Conservation (phyloP, 495 filamentous ascomycete genomes). For the Cairneyella variabilis region DNA sequence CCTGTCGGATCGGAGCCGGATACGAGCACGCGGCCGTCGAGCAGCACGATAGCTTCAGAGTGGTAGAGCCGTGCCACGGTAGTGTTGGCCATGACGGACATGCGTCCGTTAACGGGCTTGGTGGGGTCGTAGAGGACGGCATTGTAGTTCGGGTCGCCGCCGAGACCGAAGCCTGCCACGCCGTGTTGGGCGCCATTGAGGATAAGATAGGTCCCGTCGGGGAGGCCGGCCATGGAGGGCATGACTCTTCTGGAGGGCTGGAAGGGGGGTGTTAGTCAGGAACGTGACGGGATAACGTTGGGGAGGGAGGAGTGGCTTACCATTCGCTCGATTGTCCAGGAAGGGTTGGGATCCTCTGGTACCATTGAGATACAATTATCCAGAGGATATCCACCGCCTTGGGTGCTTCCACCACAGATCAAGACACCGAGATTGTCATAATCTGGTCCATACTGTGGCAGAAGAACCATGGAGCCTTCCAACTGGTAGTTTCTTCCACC, state of each 20-base stretch:
- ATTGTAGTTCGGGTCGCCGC: conserved; percentile 50
- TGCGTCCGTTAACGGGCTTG: conserved; percentile 49
- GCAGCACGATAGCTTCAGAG: conserved; percentile 60
- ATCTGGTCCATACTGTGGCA: conserved; percentile 56
- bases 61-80: conserved; percentile 62
- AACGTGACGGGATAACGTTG: too few relatives aligned
- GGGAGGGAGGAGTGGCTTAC: too few relatives aligned
- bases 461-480: conserved; percentile 53
- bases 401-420: conserved; percentile 58
- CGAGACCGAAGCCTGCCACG: conserved; percentile 60
- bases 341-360: conserved; percentile 48
- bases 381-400: conserved; percentile 44
- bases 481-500: conserved; percentile 60
- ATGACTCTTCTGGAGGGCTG: conserved; percentile 62
- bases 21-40: conserved; percentile 62
- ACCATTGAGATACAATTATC: conserved; percentile 63
- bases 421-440: conserved; percentile 49
- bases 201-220: conserved; percentile 63
- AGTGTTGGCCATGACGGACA: conserved; percentile 62
- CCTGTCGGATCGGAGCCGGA: conserved; percentile 59
- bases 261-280: too few relatives aligned
- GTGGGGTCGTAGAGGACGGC: conserved; percentile 60
- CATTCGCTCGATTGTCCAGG: conserved; percentile 63
- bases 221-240: conserved; percentile 60
- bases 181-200: conserved; percentile 58